phyloP scores from a whole-genome alignment of 2,329 filamentous ascomycete genomes.

The Apiospora hydei region DNA sequence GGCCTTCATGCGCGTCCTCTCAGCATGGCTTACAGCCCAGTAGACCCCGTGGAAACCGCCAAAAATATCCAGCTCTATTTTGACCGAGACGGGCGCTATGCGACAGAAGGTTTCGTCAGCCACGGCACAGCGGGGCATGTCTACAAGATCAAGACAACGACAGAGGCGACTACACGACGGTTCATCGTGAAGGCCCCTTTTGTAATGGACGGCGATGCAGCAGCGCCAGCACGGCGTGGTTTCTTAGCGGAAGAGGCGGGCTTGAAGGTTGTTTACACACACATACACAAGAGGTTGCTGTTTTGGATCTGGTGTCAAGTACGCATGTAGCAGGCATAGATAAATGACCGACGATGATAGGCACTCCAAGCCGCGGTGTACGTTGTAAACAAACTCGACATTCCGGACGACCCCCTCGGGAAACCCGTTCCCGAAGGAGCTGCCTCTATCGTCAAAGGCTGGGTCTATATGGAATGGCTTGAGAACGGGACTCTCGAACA shows the following conservation, averaged over 20 bases:
- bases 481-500: constrained; percentile 21
- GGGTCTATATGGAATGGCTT: constrained; percentile 21
- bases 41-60: neutral
- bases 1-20: neutral
- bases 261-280: neutral
- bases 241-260: neutral
- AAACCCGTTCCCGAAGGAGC: neutral
- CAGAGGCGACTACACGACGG: neutral
- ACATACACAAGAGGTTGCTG: neutral
- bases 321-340: neutral
- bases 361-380: neutral
- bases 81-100: neutral
- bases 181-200: neutral
- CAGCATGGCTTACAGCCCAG: neutral
- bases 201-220: neutral
- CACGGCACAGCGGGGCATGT: neutral
- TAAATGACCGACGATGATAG: neutral
- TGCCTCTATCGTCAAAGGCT: neutral
- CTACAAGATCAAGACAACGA: neutral
- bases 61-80: neutral
- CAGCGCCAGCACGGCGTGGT: neutral
- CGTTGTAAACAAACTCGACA: neutral
- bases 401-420: neutral
- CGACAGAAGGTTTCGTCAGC: neutral
- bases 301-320: neutral